Evolutionary conservation across 2,329 filamentous ascomycete genomes (phyloP).

Genomic region (Fusarium albosuccineum): DNA sequence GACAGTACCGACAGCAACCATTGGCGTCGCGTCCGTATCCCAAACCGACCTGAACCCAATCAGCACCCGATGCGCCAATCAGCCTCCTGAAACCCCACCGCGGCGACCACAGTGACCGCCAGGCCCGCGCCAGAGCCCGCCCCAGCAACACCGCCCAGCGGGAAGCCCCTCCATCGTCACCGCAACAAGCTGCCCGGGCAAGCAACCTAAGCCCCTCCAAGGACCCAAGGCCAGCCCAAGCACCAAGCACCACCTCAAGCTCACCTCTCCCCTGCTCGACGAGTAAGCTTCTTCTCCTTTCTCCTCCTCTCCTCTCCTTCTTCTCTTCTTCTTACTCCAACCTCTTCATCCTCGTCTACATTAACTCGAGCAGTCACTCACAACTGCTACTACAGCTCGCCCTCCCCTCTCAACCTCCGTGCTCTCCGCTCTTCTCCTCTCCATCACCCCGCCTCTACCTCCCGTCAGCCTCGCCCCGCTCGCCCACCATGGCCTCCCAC

Average conservation of each 20-base stretch:
- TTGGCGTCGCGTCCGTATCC: constrained; percentile 25
- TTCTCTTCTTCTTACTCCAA: constrained; percentile 30
- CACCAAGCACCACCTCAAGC: constrained; percentile 11
- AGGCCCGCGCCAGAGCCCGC: constrained; percentile 9
- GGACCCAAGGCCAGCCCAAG: constrained; percentile 17
- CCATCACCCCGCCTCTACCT: constrained; percentile 33
- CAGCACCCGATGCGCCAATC: not conserved
- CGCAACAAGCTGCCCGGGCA: constrained; percentile 39
- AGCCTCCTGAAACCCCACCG: constrained; percentile 19
- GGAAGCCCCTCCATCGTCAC: constrained; percentile 53
- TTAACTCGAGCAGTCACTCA: constrained; percentile 24
- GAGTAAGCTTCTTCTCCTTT: constrained; percentile 39
- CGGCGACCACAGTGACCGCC: constrained; percentile 30
- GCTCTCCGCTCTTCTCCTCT: constrained; percentile 24
- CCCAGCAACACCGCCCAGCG: constrained; percentile 37
- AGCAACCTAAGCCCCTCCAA: constrained; percentile 39
- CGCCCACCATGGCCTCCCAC: constrained; percentile 72
- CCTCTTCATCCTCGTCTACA: constrained; percentile 5
- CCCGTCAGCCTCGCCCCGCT: constrained; percentile 28
- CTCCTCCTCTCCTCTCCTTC: constrained; percentile 19
- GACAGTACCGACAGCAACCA: constrained; percentile 26
- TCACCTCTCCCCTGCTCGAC: constrained; percentile 40
- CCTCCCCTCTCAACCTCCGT: constrained; percentile 11
- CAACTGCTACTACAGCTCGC: constrained; percentile 15
- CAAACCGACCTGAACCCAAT: constrained; percentile 12